phyloP scores from a whole-genome alignment of 208 protist genomes.

The Leishmania martiniquensis region DNA sequence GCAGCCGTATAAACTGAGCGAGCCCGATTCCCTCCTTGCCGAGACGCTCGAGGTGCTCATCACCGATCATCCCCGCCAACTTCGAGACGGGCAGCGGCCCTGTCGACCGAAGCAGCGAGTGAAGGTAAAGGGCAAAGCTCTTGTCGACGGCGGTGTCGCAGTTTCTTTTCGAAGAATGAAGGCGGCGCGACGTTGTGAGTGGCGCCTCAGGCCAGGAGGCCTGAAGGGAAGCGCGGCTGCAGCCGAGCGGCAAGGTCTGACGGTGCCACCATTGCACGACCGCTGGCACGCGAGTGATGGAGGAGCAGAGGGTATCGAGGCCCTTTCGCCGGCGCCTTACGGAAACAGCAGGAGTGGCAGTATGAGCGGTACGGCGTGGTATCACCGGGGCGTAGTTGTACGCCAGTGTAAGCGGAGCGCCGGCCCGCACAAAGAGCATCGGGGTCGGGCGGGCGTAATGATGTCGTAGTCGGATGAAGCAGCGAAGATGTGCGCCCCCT shows the following conservation, averaged over 20 bases:
- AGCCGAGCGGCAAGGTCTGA: not conserved
- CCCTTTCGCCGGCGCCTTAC: too few species aligned
- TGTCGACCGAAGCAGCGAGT: constrained; percentile 11
- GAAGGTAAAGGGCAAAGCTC: not conserved
- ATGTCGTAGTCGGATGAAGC: not conserved
- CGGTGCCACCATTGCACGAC: not conserved
- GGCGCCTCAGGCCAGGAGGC: not conserved
- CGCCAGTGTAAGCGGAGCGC: not conserved
- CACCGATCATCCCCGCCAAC: constrained; percentile 50
- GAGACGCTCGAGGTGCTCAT: constrained; percentile 61
- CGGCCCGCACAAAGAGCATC: not conserved
- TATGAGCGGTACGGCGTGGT: too few species aligned
- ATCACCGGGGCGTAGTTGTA: not conserved
- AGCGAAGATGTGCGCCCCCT: too few species aligned
- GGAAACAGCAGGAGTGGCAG: not conserved
- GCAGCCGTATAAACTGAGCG: constrained; percentile 18
- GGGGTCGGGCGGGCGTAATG: not conserved
- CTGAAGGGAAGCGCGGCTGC: not conserved
- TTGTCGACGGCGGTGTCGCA: not conserved
- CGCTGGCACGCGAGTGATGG: not conserved
- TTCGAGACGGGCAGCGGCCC: constrained; percentile 73
- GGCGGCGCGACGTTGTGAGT: not conserved
- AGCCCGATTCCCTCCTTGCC: constrained; percentile 37
- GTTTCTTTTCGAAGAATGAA: not conserved
- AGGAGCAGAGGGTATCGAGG: not conserved